These are phyloP conservation scores for Coemansia sp. DNA, from an alignment of 192 early-diverging fungal genomes.

Conservation along the genomic window DNA sequence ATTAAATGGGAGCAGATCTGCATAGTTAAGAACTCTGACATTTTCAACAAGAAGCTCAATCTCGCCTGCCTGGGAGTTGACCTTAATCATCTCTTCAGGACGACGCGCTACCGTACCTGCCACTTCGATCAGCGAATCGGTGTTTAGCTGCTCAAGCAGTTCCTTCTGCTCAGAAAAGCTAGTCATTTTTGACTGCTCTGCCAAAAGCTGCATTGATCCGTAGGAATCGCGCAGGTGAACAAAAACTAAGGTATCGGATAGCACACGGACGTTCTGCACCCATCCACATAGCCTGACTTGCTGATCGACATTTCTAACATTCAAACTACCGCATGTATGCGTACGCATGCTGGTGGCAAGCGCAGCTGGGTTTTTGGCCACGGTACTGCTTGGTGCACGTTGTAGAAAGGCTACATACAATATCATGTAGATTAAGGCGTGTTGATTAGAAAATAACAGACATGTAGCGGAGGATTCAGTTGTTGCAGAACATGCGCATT, in stretches of 20 bases:
- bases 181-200: constrained; percentile 49
- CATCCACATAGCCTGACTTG: constrained; percentile 73
- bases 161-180: constrained; percentile 29
- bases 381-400: constrained; percentile 3
- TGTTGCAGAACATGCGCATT: too few species aligned
- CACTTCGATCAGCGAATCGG: constrained; percentile 72
- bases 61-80: constrained; percentile 51
- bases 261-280: constrained; percentile 60
- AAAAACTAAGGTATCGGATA: constrained; percentile 73
- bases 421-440: too few species aligned
- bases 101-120: constrained; percentile 63
- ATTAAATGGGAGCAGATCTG: constrained; percentile 38
- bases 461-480: too few species aligned
- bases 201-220: constrained; percentile 69
- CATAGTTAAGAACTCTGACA: constrained; percentile 67
- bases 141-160: constrained; percentile 43
- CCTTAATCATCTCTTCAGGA: constrained; percentile 46
- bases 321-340: constrained; percentile 79
- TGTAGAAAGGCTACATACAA: not conserved
- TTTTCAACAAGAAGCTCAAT: constrained; percentile 69
- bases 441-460: too few species aligned
- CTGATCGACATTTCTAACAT: constrained; percentile 56
- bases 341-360: constrained; percentile 57
- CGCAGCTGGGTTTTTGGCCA: constrained; percentile 1
- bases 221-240: constrained; percentile 73